phyloP scores from a whole-genome alignment of 768 basidiomycete genomes.

The Tricholoma flavovirens region DNA sequence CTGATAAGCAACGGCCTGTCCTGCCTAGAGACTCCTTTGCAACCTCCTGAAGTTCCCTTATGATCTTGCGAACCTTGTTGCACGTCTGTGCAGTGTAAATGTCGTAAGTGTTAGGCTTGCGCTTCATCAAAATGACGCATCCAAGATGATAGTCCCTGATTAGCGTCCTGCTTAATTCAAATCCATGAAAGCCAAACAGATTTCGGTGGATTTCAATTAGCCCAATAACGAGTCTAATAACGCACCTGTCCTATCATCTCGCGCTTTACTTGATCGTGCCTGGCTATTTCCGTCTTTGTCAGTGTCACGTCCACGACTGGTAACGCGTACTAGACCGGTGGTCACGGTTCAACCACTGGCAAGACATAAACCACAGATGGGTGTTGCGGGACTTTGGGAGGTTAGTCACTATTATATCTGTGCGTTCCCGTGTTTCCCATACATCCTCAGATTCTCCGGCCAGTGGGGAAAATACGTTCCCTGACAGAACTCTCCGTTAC shows the following conservation, averaged over 20 bases:
- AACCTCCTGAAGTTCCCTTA: slow-evolving; percentile 45
- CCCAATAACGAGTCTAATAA: background rate
- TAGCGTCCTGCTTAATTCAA: slow-evolving; percentile 43
- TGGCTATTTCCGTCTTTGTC: no score
- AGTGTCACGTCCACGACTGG: slow-evolving; percentile 1
- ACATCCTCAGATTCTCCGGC: slow-evolving; percentile 50
- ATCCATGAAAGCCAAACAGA: slow-evolving; percentile 66
- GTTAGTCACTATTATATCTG: slow-evolving; percentile 23
- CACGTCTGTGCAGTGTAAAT: slow-evolving; percentile 32
- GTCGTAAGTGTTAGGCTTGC: slow-evolving; percentile 25
- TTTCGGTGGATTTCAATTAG: no score
- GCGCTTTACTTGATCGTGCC: slow-evolving; percentile 34
- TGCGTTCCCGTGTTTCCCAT: slow-evolving; percentile 11
- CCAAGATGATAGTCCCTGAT: slow-evolving; percentile 62
- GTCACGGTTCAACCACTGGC: background rate
- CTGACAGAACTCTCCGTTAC: slow-evolving; percentile 69
- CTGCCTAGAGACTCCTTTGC: slow-evolving; percentile 57
- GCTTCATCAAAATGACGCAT: slow-evolving; percentile 63
- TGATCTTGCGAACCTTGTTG: slow-evolving; percentile 43
- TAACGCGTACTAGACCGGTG: background rate
- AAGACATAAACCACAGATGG: slow-evolving; percentile 21
- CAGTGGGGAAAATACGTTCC: slow-evolving; percentile 66
- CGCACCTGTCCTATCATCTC: slow-evolving; percentile 45
- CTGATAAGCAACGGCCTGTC: slow-evolving; percentile 54
- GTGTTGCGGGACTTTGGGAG: slow-evolving; percentile 37